Conservation (phyloP, 2,329 filamentous ascomycete genomes). For the Neophaeococcomyces mojaviensis region DNA sequence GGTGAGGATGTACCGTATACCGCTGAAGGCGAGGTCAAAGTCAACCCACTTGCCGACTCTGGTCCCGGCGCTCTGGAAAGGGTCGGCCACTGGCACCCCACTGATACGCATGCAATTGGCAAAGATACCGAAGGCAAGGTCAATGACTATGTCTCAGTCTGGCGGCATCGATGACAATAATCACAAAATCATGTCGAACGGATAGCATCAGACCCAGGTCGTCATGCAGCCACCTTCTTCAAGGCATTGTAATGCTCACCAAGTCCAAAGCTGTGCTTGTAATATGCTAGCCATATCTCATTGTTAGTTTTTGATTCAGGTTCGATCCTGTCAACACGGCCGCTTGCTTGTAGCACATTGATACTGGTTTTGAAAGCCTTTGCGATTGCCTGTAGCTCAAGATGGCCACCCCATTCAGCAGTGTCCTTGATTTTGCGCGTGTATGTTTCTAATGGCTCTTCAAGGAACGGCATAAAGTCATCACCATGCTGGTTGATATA, state of each 20-base stretch:
- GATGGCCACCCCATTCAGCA: conserved; percentile 90
- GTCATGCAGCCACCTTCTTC: conserved; percentile 28
- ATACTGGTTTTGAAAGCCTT: conserved; percentile 73
- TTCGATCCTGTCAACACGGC: conserved; percentile 67
- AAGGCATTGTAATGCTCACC: conserved; percentile 98
- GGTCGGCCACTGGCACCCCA: conserved; percentile 50
- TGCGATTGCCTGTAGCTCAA: conserved; percentile 80
- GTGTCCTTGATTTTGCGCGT: conserved; percentile 71
- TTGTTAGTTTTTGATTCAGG: conserved; percentile 32
- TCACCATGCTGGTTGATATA: conserved; percentile 69
- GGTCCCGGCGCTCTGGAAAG: conserved; percentile 34
- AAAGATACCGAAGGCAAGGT: conserved; percentile 36
- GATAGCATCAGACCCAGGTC: not conserved
- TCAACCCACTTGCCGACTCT: conserved; percentile 39
- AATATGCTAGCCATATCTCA: conserved; percentile 83
- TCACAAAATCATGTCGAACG: not conserved
- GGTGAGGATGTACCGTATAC: conserved; percentile 60
- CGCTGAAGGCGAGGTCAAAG: conserved; percentile 43
- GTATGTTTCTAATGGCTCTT: conserved; percentile 69
- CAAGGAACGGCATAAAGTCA: conserved; percentile 80
- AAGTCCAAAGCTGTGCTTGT: conserved; percentile 84
- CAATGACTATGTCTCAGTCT: conserved; percentile 37
- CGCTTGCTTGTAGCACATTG: conserved; percentile 74
- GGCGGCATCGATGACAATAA: conserved; percentile 30
- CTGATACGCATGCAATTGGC: conserved; percentile 49